A percentile compares a stretch with the other conserved stretches of the same genome.
Evolutionary conservation across 306 rosid genomes (phyloP).

Genomic region (Ormosia emarginata): DNA sequence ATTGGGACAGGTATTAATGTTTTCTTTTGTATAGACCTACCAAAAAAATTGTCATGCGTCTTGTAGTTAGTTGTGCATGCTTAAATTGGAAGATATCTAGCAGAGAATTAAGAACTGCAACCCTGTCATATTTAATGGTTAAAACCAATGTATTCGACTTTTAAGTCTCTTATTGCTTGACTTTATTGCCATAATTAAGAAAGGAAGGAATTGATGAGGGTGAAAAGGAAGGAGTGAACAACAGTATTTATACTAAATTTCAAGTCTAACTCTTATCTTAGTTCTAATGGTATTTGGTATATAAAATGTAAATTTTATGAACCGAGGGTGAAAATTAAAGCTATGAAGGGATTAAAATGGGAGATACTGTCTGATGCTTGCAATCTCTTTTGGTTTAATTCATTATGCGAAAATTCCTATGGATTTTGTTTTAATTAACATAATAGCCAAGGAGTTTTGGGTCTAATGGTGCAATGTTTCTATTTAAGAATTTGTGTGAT

Average conservation of each 20-base stretch:
- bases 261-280: background rate
- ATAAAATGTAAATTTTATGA: background rate
- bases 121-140: background rate
- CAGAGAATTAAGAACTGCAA: conserved; percentile 3
- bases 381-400: background rate
- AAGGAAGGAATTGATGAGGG: background rate
- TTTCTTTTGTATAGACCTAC: conserved; percentile 4
- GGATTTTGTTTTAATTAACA: background rate
- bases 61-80: conserved; percentile 1
- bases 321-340: conserved; percentile 10
- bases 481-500: conserved; percentile 10
- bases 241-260: background rate
- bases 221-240: background rate
- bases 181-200: background rate
- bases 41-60: background rate
- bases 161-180: background rate
- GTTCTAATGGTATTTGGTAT: background rate
- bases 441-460: background rate
- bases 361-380: background rate
- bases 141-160: background rate
- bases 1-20: conserved; percentile 73
- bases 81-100: background rate
- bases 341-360: background rate
- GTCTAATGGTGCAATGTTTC: conserved; percentile 3
- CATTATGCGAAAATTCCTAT: background rate